Evolutionary conservation across 2,329 filamentous ascomycete genomes (phyloP).

Genomic region (Fusarium sp.): DNA sequence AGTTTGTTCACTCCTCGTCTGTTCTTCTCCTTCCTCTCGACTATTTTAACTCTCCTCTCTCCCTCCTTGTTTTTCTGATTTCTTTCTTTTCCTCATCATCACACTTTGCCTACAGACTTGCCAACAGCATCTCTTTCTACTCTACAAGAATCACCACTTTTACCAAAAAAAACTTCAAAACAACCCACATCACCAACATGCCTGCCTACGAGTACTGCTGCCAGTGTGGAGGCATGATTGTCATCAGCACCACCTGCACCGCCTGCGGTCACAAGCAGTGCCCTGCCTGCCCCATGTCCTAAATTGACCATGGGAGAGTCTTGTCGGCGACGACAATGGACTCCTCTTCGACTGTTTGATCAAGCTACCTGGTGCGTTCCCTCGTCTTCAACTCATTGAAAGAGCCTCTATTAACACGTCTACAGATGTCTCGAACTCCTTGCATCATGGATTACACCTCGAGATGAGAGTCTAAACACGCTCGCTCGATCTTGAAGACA

Average conservation of each 20-base stretch:
- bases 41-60: slow-evolving; percentile 40
- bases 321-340: slow-evolving; percentile 13
- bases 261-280: slow-evolving; percentile 64
- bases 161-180: slow-evolving; percentile 14
- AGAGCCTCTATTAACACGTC: not conserved
- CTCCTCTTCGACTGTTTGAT: not conserved
- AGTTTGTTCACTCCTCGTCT: slow-evolving; percentile 12
- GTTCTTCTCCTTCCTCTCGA: slow-evolving; percentile 8
- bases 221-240: slow-evolving; percentile 66
- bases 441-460: not conserved
- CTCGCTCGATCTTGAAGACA: slow-evolving; percentile 17
- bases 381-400: not conserved
- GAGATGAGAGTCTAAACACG: slow-evolving; percentile 16
- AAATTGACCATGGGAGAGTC: slow-evolving; percentile 29
- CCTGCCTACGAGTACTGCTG: slow-evolving; percentile 65
- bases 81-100: not conserved
- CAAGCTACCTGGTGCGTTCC: not conserved
- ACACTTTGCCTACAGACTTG: not conserved
- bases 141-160: not conserved
- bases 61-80: slow-evolving; percentile 13
- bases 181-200: slow-evolving; percentile 48
- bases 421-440: not conserved
- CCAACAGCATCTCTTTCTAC: not conserved
- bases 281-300: slow-evolving; percentile 56
- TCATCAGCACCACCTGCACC: slow-evolving; percentile 67